Conservation (phyloP, 768 basidiomycete species). For the Asterophora lycoperdoides region DNA sequence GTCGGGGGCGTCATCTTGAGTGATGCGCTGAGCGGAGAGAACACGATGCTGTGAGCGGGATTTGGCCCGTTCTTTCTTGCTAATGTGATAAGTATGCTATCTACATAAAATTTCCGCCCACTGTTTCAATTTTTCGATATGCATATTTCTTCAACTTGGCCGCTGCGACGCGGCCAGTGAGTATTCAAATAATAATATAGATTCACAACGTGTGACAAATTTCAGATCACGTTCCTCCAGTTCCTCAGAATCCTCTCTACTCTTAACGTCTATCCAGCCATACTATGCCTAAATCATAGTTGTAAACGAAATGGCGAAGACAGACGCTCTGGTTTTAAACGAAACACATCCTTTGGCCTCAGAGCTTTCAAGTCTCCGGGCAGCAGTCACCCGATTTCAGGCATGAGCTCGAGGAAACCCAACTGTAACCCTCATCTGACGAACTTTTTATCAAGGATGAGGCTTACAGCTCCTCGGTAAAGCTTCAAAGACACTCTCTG, state of each 20-base stretch:
- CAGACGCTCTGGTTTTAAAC: conserved; percentile 10
- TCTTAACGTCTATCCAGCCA: too few species aligned
- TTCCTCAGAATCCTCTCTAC: too few species aligned
- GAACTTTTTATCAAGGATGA: conserved; percentile 49
- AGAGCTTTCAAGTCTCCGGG: conserved; percentile 43
- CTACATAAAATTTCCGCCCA: too few species aligned
- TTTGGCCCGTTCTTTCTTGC: too few species aligned
- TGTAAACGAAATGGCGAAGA: conserved; percentile 3
- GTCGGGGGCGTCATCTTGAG: conserved; percentile 20
- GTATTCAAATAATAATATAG: too few species aligned
- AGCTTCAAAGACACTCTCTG: conserved; percentile 59
- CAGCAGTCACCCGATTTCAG: conserved; percentile 48
- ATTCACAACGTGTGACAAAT: too few species aligned
- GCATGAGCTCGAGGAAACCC: conserved; percentile 24
- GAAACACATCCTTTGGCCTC: conserved; percentile 42
- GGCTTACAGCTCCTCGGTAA: conserved; percentile 59
- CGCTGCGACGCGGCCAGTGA: too few species aligned
- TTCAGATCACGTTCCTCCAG: conserved; percentile 7
- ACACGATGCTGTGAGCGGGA: too few species aligned
- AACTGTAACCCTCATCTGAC: conserved; percentile 11
- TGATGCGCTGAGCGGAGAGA: background rate
- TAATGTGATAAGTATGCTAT: too few species aligned
- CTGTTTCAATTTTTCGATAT: too few species aligned
- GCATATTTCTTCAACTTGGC: too few species aligned
- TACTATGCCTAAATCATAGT: background rate